Evolutionary conservation across 1,139 yeast genomes (phyloP).

Genomic region (Diutina pseudorugosa): DNA sequence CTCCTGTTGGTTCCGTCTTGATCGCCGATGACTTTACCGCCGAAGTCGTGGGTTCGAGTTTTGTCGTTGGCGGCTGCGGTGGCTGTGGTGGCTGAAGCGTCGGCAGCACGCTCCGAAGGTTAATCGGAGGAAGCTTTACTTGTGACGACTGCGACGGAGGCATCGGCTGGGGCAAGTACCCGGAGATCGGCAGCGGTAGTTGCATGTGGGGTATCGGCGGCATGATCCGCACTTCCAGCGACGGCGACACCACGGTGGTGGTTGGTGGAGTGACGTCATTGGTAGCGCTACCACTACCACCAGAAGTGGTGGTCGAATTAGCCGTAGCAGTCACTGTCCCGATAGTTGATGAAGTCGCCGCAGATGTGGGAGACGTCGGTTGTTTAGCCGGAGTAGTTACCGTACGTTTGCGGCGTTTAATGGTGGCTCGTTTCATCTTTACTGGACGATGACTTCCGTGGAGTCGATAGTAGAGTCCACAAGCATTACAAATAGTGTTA

Average conservation of each 20-base stretch:
- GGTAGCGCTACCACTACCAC: too few species aligned
- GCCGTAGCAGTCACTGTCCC: conserved; percentile 1
- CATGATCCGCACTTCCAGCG: background rate
- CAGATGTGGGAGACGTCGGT: conserved; percentile 1
- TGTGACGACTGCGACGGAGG: background rate
- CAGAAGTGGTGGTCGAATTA: background rate
- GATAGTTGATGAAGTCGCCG: conserved; percentile 5
- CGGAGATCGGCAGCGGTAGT: conserved; percentile 1
- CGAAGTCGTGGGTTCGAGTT: background rate
- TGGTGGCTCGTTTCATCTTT: conserved; percentile 58
- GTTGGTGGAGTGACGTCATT: conserved; percentile 4
- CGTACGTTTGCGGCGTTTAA: conserved; percentile 49
- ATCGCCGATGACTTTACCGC: background rate
- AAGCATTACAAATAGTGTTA: conserved; percentile 77
- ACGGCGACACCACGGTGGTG: conserved; percentile 4
- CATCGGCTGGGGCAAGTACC: background rate
- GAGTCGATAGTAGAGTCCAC: conserved; percentile 68
- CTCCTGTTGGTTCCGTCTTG: background rate
- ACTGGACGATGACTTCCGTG: conserved; percentile 76
- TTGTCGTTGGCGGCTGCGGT: background rate
- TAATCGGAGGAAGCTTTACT: conserved; percentile 3
- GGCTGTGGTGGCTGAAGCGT: conserved; percentile 4
- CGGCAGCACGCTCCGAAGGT: conserved; percentile 2
- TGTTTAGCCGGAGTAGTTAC: conserved; percentile 6
- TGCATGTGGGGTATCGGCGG: background rate